A percentile compares a stretch with the other conserved stretches of the same genome.
Conservation (phyloP, 2,329 filamentous ascomycete genomes). For the Basipetospora chlamydospora region DNA sequence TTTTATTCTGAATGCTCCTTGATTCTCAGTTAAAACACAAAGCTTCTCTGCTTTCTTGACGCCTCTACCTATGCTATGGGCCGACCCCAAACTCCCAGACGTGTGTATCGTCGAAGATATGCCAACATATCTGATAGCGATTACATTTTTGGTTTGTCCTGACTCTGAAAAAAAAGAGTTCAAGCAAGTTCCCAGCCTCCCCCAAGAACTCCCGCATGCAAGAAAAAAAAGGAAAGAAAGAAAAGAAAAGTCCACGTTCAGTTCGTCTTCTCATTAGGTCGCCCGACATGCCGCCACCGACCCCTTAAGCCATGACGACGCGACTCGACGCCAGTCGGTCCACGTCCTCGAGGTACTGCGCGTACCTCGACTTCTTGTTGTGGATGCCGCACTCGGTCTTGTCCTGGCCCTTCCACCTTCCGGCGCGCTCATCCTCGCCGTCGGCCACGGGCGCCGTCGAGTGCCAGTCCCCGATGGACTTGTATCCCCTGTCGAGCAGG, state of each 20-base stretch:
- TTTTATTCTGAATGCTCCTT: conserved; percentile 1
- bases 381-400: conserved; percentile 99
- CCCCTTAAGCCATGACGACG: not conserved
- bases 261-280: conserved; percentile 2
- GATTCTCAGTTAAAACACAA: not conserved
- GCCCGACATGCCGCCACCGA: not conserved
- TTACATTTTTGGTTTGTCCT: too few relatives aligned
- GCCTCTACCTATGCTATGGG: conserved; percentile 5
- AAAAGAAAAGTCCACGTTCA: too few relatives aligned
- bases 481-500: conserved; percentile 87
- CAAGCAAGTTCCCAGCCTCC: too few relatives aligned
- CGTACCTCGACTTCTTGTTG: conserved; percentile 91
- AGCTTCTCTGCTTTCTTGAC: not conserved
- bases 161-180: too few relatives aligned
- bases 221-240: too few relatives aligned
- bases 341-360: conserved; percentile 61
- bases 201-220: not conserved
- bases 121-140: too few relatives aligned
- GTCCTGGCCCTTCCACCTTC: conserved; percentile 86
- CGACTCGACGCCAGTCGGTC: conserved; percentile 42
- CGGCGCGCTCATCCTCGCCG: conserved; percentile 88
- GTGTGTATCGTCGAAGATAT: too few relatives aligned
- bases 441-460: conserved; percentile 81
- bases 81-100: too few relatives aligned
- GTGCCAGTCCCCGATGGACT: conserved; percentile 97